Percentiles rank a stretch among this genome's conserved stretches.
phyloP scores from a whole-genome alignment of 1,139 yeast genomes.

The Torulaspora pretoriensis region DNA sequence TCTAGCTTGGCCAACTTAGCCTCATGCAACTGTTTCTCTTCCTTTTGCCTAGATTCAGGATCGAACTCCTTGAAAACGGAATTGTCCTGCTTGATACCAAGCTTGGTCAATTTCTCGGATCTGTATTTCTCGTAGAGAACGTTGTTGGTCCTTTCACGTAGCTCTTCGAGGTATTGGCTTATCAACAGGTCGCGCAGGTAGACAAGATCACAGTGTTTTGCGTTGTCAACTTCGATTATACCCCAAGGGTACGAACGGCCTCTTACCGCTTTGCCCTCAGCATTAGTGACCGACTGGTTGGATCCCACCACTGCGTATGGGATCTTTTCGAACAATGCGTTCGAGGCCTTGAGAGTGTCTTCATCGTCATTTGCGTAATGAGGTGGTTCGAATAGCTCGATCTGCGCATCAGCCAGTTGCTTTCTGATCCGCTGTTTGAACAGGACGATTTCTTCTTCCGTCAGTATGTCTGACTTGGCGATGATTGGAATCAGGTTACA shows the following conservation, averaged over 20 bases:
- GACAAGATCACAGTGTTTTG: conserved; percentile 88
- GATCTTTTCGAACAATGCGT: conserved; percentile 61
- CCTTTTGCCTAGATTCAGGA: conserved; percentile 89
- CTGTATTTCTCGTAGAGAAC: conserved; percentile 84
- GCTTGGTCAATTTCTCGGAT: conserved; percentile 66
- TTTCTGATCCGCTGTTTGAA: conserved; percentile 74
- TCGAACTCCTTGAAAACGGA: conserved; percentile 90
- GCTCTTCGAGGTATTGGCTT: conserved; percentile 88
- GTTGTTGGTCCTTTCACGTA: conserved; percentile 80
- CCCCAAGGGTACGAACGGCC: conserved; percentile 99
- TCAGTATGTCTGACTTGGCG: conserved; percentile 90
- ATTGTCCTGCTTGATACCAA: conserved; percentile 93
- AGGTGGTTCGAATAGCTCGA: conserved; percentile 76
- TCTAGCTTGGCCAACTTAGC: conserved; percentile 93
- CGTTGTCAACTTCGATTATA: conserved; percentile 90
- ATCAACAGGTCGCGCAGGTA: conserved; percentile 85
- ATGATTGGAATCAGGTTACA: conserved; percentile 92
- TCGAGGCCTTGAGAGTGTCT: conserved; percentile 64
- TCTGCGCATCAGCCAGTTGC: conserved; percentile 72
- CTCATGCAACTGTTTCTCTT: conserved; percentile 89
- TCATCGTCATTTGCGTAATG: conserved; percentile 82
- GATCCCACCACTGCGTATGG: conserved; percentile 98
- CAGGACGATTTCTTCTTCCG: conserved; percentile 74
- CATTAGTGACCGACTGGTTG: conserved; percentile 63
- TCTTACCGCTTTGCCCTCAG: conserved; percentile 77